These are phyloP conservation scores for Excoecaria cochinchinensis DNA, from an alignment of 345 rosid species.

Conservation along the genomic window DNA sequence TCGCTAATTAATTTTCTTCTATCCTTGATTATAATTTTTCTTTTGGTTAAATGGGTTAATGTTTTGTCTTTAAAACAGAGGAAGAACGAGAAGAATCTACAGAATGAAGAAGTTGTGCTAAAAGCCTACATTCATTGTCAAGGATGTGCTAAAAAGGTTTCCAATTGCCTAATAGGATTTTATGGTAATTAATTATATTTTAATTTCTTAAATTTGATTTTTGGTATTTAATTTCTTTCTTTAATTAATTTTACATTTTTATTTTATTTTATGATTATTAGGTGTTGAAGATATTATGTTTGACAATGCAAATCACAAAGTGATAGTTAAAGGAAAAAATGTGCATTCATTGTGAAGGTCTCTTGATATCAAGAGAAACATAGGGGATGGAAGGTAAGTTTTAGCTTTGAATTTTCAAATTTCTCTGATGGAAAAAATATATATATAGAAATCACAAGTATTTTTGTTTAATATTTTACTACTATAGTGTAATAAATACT, in stretches of 20 bases:
- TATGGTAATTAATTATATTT: conserved; percentile 7
- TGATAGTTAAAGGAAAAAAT: conserved; percentile 50
- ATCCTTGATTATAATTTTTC: too few species aligned
- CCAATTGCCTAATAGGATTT: conserved; percentile 19
- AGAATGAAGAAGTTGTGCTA: conserved; percentile 11
- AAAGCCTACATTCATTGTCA: conserved; percentile 27
- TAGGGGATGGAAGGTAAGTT: conserved; percentile 53
- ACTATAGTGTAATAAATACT: too few species aligned
- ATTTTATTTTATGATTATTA: conserved; percentile 21
- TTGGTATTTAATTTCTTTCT: neutral
- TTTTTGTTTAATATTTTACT: too few species aligned
- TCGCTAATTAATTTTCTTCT: too few species aligned
- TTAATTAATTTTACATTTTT: neutral
- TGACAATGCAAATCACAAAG: conserved; percentile 39
- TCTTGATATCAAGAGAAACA: conserved; percentile 40
- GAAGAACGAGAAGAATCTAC: neutral
- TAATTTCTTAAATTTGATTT: neutral
- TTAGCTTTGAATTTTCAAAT: too few species aligned
- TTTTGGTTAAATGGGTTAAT: too few species aligned
- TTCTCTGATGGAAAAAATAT: too few species aligned
- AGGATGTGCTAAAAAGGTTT: conserved; percentile 22
- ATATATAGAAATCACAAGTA: too few species aligned
- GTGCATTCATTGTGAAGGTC: conserved; percentile 66
- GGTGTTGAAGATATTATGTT: conserved; percentile 54
- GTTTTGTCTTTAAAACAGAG: too few species aligned